A percentile compares a stretch with the other conserved stretches of the same genome.
These are phyloP conservation scores for Hymenochaete sp. DNA, from an alignment of 1,284 basidiomycete genomes.

Conservation along the genomic window DNA sequence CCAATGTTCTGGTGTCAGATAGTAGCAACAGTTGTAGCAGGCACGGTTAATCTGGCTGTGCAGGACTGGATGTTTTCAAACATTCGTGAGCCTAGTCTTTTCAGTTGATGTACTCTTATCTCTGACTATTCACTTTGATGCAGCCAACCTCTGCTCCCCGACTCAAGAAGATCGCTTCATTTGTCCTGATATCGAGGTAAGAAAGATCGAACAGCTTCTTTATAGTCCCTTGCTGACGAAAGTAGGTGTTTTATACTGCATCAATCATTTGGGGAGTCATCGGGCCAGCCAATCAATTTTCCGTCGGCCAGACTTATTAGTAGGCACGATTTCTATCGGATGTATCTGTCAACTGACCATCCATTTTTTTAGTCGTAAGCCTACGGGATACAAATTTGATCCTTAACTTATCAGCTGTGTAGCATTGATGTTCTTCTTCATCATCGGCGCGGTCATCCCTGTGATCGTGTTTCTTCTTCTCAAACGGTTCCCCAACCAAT, in stretches of 20 bases:
- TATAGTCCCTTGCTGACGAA: background rate
- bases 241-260: slow-evolving; percentile 17
- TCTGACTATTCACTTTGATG: background rate
- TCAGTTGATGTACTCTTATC: background rate
- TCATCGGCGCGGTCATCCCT: slow-evolving; percentile 41
- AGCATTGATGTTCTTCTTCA: slow-evolving; percentile 46
- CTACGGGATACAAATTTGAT: background rate
- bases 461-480: slow-evolving; percentile 24
- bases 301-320: slow-evolving; percentile 19
- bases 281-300: slow-evolving; percentile 16
- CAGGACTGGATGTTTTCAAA: slow-evolving; percentile 61
- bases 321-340: too few relatives aligned
- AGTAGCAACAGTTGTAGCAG: slow-evolving; percentile 53
- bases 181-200: slow-evolving; percentile 19
- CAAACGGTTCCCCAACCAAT: slow-evolving; percentile 26
- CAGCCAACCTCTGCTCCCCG: slow-evolving; percentile 23
- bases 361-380: slow-evolving; percentile 8
- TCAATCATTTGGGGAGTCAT: slow-evolving; percentile 17
- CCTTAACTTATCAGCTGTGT: slow-evolving; percentile 24
- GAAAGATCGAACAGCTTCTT: background rate
- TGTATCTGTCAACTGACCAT: background rate
- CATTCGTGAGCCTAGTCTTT: slow-evolving; percentile 26
- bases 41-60: slow-evolving; percentile 54
- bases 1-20: slow-evolving; percentile 56
- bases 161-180: slow-evolving; percentile 17